phyloP scores from a whole-genome alignment of 2,329 filamentous ascomycete genomes.

The Epichloe gansuensis region DNA sequence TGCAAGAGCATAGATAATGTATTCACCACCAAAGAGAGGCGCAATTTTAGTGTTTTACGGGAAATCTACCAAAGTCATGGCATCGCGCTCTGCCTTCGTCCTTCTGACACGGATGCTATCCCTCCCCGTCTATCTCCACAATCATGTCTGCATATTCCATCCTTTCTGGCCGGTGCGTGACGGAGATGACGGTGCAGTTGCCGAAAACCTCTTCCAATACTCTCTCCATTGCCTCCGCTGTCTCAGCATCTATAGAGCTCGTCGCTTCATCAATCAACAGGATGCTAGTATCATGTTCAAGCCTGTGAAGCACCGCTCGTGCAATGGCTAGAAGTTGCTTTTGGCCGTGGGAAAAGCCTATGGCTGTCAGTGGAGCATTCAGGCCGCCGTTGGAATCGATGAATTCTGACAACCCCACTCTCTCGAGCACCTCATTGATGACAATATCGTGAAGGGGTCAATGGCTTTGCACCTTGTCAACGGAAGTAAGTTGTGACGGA shows the following conservation, averaged over 20 bases:
- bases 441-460: background rate
- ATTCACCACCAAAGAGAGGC: no score
- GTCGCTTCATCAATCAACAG: conserved; percentile 5
- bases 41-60: no score
- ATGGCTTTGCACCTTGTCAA: background rate
- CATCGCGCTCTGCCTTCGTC: background rate
- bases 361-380: conserved; percentile 3
- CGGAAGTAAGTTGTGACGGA: background rate
- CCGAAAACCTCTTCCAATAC: conserved; percentile 1
- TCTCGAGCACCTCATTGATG: conserved; percentile 5
- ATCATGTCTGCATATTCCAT: background rate
- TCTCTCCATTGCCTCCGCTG: background rate
- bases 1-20: no score
- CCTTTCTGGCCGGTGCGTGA: conserved; percentile 2
- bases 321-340: conserved; percentile 9
- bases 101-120: background rate
- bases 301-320: conserved; percentile 3
- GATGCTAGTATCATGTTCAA: background rate
- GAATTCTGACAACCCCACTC: conserved; percentile 7
- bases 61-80: no score
- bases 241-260: conserved; percentile 4
- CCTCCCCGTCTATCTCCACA: background rate
- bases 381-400: conserved; percentile 6
- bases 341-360: conserved; percentile 8
- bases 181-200: conserved; percentile 2